Base-by-base conservation (phyloP, 345 rosid species). In the Corchorus capsularis region DNA sequence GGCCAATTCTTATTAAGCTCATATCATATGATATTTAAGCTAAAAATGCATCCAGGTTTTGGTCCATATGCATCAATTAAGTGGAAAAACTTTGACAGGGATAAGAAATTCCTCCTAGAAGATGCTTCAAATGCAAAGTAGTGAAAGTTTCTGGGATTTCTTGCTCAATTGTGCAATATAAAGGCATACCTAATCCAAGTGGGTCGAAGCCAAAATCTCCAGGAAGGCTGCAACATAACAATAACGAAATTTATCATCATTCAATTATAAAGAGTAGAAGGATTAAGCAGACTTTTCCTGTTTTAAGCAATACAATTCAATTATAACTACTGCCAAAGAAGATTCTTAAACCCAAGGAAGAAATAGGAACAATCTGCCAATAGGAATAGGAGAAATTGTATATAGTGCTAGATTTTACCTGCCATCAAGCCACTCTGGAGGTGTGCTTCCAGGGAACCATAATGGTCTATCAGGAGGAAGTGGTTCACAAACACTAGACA, bases 391-490 rank as follows among this genome's bases (percentile, higher is more conserved):
- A 16, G 50, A 65, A 39, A 37, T n/a, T 34, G 32, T 27, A 27
- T 27, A 27, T 27, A 27, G 27, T 27, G 27, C 20, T 11, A 16
- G 16, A 41, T 6, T 35, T 4, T 76, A 90, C 97, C 97, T 92
- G 82, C 98, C 98, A 77, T 94, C 95, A 32, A 94, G 97, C 98
- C 98, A 94, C 39, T 82, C 81, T 3, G 97, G 98, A 39, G 98
- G 95, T 47, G 89, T 63, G 76, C 86, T 94, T 9, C 97, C 97
- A 4, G 98, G 98, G 80, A 94, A 94, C 98, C 98, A 94, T 71
- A 93, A 13, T 6, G 98, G 98, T 60, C 98, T 85, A 79, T 94
- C 97, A 0, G 98, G 98, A 80, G 98, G 95, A 71, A 94, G 97
- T 11, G 98, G 98, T 69, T 86, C 90, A 72, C 98, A 94, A 8